A percentile compares a stretch with the other conserved stretches of the same genome.
phyloP scores from a whole-genome alignment of 176 grass and related monocot species.

The Rhynchospora tenuis region DNA sequence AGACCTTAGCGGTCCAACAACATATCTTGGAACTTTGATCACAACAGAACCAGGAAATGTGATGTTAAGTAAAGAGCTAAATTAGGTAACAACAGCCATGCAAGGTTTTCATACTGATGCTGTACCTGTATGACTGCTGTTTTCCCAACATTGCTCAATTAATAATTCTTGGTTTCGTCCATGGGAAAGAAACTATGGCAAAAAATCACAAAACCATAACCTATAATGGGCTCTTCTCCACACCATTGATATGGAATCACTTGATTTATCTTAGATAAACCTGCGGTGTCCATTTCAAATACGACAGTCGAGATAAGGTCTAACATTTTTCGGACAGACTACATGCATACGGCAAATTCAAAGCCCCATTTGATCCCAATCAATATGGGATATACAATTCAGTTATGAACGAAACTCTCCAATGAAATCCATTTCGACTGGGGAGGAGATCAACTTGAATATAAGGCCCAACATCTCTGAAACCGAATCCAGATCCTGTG shows the following conservation, averaged over 20 bases:
- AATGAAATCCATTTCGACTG: not conserved
- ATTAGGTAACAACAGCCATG: not conserved
- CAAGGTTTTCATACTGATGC: not conserved
- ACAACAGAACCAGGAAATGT: no score
- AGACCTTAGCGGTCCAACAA: not conserved
- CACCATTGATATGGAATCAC: no score
- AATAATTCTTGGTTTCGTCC: not conserved
- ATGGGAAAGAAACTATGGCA: not conserved
- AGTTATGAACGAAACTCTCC: not conserved
- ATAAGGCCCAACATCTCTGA: not conserved
- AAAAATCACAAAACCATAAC: no score
- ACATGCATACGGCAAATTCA: no score
- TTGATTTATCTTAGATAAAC: no score
- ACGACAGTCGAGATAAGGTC: no score
- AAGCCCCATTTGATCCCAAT: no score
- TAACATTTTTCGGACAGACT: no score
- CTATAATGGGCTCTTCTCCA: no score
- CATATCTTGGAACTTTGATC: not conserved
- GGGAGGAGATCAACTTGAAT: not conserved
- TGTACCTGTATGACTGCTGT: not conserved
- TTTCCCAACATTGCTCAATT: not conserved
- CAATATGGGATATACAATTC: not conserved
- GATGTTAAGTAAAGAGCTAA: no score
- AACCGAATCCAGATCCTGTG: no score
- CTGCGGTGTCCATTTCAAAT: no score